Evolutionary conservation across 2,329 filamentous ascomycete species (phyloP), one percentile per base, ranked within the genome.

Genomic region (Colletotrichum camelliae): DNA sequence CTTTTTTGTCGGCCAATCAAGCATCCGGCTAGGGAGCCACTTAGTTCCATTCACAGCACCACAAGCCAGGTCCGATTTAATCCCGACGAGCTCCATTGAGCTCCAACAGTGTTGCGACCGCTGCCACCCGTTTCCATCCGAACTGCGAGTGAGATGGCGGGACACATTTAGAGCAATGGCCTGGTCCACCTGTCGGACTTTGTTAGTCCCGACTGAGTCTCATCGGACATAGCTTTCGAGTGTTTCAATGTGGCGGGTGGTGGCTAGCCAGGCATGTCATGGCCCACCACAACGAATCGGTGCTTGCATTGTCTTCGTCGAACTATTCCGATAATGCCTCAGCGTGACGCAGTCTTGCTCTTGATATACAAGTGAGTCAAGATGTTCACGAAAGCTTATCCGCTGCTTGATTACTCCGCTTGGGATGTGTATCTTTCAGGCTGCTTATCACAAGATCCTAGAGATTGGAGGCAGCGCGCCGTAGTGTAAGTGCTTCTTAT

Each of bases 51-150:
- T 72, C 62, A 48, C 39, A 39, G 33, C 43, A 29, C 65, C 35
- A 55, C 33, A 65, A 52, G 55, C 35, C 61, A 67, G 55, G 66
- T 62, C 71, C 67, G 67, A 70, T 64, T 52, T 43, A 64, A 58
- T 64, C 71, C 71, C 60, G 67, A 74, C 31, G 58, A 71, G 31
- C 67, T 70, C 71, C 58, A 60, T 67, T 6, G 29, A 67, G 65
- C 65, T 48, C 21, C 65, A 67, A 27, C n/a, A 43, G 62, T 43
- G 24, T 33, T 29, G n/a, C 43, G 18, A 55, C 69, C 70, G 58
- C 64, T 73, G 64, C 64, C 43, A 73, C 70, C 74, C 74, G 74
- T 58, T 75, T 69, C 70, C 74, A 75, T 73, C 70, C 74, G 74
- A 73, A 60, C 33, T 39, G 12, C 18, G 24, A 21, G 33, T 52